A percentile compares a stretch with the other conserved stretches of the same genome.
phyloP scores from a whole-genome alignment of 2,329 filamentous ascomycete genomes.

The Rhytidhysteron rufulum region DNA sequence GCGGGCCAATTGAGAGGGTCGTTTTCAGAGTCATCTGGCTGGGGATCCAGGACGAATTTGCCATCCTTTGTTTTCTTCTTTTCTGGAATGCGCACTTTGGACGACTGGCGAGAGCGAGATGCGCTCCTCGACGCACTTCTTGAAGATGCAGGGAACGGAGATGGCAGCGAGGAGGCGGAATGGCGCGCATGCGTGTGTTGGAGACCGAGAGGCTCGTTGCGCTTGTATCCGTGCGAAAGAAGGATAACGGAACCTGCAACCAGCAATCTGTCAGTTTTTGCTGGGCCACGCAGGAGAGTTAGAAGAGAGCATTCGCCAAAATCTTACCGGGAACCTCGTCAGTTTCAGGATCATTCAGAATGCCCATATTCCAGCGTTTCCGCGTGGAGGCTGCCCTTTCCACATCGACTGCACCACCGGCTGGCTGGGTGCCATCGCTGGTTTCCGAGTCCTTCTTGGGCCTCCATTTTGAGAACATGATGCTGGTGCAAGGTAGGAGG shows the following conservation, averaged over 20 bases:
- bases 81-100: conserved; percentile 20
- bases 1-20: conserved; percentile 90
- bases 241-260: conserved; percentile 61
- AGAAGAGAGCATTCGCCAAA: no score
- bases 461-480: conserved; percentile 3
- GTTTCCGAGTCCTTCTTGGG: not conserved
- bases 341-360: conserved; percentile 72
- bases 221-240: conserved; percentile 52
- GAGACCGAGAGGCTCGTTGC: conserved; percentile 60
- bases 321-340: conserved; percentile 74
- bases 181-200: conserved; percentile 59
- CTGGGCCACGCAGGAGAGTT: no score
- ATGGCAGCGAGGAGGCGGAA: conserved; percentile 51
- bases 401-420: not conserved
- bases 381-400: not conserved
- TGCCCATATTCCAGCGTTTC: conserved; percentile 59
- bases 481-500: no score
- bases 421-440: not conserved
- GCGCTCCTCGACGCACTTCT: conserved; percentile 7
- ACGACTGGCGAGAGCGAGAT: conserved; percentile 19
- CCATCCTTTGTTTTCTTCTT: conserved; percentile 80
- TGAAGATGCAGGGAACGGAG: conserved; percentile 15
- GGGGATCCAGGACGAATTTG: conserved; percentile 81
- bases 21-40: conserved; percentile 85
- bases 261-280: no score